Evolutionary conservation across 306 rosid species (phyloP).

Genomic region (Gastrolobium villosum): DNA sequence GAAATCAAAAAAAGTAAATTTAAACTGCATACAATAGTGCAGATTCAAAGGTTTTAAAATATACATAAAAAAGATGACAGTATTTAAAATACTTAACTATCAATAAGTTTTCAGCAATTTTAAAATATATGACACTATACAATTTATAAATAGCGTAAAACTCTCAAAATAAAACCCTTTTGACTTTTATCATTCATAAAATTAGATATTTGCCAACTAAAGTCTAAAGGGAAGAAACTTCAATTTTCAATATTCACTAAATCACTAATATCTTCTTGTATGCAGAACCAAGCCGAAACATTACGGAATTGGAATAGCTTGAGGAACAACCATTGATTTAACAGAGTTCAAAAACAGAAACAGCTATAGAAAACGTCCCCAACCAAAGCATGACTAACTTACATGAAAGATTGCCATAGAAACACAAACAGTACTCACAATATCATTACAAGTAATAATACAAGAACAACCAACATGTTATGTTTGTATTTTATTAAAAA

Average conservation of each 20-base stretch:
- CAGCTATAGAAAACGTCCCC: background rate
- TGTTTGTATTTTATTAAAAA: constrained; percentile 13
- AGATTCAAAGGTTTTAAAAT: no score
- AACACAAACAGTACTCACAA: constrained; percentile 23
- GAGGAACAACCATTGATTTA: constrained; percentile 25
- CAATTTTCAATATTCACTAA: background rate
- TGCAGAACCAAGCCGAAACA: constrained; percentile 17
- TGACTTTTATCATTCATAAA: background rate
- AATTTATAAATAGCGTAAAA: background rate
- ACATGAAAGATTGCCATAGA: constrained; percentile 6
- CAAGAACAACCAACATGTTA: constrained; percentile 36
- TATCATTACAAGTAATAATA: background rate
- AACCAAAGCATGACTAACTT: background rate
- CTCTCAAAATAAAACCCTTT: background rate
- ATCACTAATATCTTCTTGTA: constrained; percentile 6
- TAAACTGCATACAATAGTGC: no score
- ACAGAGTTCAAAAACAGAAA: background rate
- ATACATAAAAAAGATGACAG: no score
- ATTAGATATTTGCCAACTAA: constrained; percentile 8
- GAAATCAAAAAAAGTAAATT: no score
- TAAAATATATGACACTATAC: background rate
- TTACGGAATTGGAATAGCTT: background rate
- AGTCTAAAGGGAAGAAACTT: background rate
- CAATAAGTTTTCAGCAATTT: background rate
- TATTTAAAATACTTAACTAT: background rate